Conservation (phyloP, 129 eudicot genomes). For the Ambrosia artemisiifolia region DNA sequence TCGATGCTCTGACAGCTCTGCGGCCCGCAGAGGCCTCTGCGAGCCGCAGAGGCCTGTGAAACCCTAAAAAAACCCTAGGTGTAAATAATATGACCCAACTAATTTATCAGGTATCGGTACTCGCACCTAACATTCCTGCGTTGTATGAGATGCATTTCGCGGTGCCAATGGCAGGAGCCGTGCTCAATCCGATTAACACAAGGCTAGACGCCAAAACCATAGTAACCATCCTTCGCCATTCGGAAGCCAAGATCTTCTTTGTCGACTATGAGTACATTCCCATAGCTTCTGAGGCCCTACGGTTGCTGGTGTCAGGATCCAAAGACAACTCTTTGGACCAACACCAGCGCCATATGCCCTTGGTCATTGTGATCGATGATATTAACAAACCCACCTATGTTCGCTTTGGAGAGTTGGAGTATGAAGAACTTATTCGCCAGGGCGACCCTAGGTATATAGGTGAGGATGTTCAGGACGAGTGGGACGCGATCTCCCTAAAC, state of each 20-base stretch:
- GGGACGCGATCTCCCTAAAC: slow-evolving; percentile 52
- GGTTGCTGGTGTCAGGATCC: slow-evolving; percentile 28
- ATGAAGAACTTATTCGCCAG: slow-evolving; percentile 43
- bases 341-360: slow-evolving; percentile 25
- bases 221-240: slow-evolving; percentile 62
- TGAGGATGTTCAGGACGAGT: slow-evolving; percentile 46
- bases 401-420: slow-evolving; percentile 54
- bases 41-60: no score
- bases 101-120: slow-evolving; percentile 48
- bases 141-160: no score
- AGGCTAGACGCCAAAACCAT: slow-evolving; percentile 57
- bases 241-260: slow-evolving; percentile 64
- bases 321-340: not conserved
- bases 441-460: slow-evolving; percentile 39
- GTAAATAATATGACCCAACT: no score
- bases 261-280: slow-evolving; percentile 50
- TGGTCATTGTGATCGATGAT: slow-evolving; percentile 60
- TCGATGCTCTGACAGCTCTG: no score
- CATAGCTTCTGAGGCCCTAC: slow-evolving; percentile 49
- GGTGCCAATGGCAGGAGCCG: slow-evolving; percentile 58
- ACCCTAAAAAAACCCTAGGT: no score
- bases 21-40: no score
- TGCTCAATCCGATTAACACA: slow-evolving; percentile 63
- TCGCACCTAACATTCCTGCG: slow-evolving; percentile 55
- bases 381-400: slow-evolving; percentile 42